Conservation (phyloP, 306 rosid species). For the Lagenaria siceraria region DNA sequence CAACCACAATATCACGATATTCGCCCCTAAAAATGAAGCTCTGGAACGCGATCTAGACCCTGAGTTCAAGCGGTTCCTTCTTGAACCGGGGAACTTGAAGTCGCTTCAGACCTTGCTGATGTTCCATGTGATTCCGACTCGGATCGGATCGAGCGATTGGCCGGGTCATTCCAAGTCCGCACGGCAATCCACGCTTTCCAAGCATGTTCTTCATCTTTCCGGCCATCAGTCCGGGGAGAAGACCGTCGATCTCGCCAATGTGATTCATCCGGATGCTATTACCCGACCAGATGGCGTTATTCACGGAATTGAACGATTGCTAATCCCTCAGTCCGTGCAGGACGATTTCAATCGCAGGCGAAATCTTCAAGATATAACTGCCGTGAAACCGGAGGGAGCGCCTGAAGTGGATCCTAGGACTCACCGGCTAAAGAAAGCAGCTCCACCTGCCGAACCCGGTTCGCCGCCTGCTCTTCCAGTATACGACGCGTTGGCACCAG, state of each 20-base stretch:
- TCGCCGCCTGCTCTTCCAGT: slow-evolving; percentile 16
- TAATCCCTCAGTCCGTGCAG: slow-evolving; percentile 17
- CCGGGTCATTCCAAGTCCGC: slow-evolving; percentile 5
- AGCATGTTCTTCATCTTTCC: neutral
- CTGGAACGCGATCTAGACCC: slow-evolving; percentile 22
- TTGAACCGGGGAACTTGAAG: slow-evolving; percentile 15
- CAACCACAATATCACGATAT: slow-evolving; percentile 14
- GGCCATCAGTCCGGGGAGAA: slow-evolving; percentile 10
- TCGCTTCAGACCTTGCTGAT: slow-evolving; percentile 15
- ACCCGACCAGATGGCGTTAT: slow-evolving; percentile 18
- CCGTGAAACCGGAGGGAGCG: slow-evolving; percentile 21
- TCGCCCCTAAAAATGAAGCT: slow-evolving; percentile 21
- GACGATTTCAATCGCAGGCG: slow-evolving; percentile 17
- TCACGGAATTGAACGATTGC: slow-evolving; percentile 20
- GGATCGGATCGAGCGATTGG: slow-evolving; percentile 12
- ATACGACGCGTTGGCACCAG: slow-evolving; percentile 18
- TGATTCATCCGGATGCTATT: slow-evolving; percentile 14
- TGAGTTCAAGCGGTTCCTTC: slow-evolving; percentile 18
- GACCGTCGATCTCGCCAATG: slow-evolving; percentile 13
- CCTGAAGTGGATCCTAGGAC: slow-evolving; percentile 24
- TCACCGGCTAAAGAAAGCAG: slow-evolving; percentile 15
- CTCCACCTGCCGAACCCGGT: slow-evolving; percentile 15
- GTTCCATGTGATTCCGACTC: slow-evolving; percentile 18
- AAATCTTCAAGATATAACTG: slow-evolving; percentile 10
- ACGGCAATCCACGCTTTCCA: slow-evolving; percentile 1